Evolutionary conservation across 345 rosid genomes (phyloP).

Genomic region (Psidium friedrichsthalianum): DNA sequence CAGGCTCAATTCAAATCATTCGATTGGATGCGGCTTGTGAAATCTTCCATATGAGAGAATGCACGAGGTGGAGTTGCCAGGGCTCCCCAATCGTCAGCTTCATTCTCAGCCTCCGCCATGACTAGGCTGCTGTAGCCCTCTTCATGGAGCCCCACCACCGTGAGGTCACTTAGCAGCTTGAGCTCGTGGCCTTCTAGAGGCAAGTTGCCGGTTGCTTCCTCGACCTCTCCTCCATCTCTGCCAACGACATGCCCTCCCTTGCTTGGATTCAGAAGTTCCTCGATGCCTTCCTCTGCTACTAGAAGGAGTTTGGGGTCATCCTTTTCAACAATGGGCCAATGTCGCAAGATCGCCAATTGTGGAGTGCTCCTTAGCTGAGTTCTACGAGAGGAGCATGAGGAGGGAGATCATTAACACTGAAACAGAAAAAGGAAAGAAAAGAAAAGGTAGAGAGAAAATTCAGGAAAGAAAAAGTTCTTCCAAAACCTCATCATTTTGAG

Average conservation of each 20-base stretch:
- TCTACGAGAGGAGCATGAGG: too few species aligned
- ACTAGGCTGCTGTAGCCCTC: constrained; percentile 11
- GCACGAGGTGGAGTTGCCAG: constrained; percentile 44
- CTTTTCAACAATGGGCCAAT: background rate
- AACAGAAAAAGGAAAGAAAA: too few species aligned
- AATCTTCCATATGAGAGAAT: constrained; percentile 6
- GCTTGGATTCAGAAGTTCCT: constrained; percentile 25
- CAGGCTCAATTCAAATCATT: background rate
- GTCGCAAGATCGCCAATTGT: too few species aligned
- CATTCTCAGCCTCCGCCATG: constrained; percentile 28
- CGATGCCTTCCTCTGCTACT: constrained; percentile 17
- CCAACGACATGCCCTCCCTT: constrained; percentile 24
- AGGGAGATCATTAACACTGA: too few species aligned
- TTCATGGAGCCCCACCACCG: background rate
- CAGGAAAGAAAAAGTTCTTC: too few species aligned
- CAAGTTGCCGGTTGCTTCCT: constrained; percentile 7
- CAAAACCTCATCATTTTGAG: too few species aligned
- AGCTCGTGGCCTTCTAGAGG: constrained; percentile 19
- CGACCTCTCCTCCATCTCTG: constrained; percentile 7
- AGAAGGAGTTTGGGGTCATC: constrained; percentile 18
- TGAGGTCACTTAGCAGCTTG: background rate
- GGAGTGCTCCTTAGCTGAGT: too few species aligned
- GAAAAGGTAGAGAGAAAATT: too few species aligned
- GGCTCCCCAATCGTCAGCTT: constrained; percentile 28
- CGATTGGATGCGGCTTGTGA: background rate